Evolutionary conservation across 108 stramenopile species (phyloP).

Genomic region (Cylindrotheca fusiformis): DNA sequence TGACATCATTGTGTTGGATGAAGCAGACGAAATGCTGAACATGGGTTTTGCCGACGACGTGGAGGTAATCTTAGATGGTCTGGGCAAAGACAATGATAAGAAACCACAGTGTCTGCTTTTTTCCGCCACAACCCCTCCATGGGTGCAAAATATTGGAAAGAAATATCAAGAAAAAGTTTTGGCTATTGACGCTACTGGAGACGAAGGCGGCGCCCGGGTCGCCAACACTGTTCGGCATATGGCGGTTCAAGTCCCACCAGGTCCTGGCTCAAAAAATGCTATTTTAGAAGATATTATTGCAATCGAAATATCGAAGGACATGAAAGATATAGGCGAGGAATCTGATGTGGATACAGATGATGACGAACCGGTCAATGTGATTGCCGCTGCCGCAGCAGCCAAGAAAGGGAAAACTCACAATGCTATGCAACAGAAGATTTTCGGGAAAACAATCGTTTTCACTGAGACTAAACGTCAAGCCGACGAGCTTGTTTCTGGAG

Average conservation of each 20-base stretch:
- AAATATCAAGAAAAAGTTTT: constrained; percentile 87
- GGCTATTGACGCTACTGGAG: constrained; percentile 88
- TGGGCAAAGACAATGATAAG: constrained; percentile 56
- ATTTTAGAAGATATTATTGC: constrained; percentile 91
- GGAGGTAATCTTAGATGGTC: constrained; percentile 85
- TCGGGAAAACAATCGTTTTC: constrained; percentile 98
- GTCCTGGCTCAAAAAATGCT: constrained; percentile 69
- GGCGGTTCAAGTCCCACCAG: constrained; percentile 91
- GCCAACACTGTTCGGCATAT: constrained; percentile 94
- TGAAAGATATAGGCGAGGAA: constrained; percentile 51
- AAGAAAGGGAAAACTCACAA: constrained; percentile 54
- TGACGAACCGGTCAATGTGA: constrained; percentile 67
- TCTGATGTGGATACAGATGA: constrained; percentile 34
- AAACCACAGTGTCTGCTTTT: constrained; percentile 95
- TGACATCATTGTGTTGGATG: constrained; percentile 90
- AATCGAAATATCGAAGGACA: constrained; percentile 87
- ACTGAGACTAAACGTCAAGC: constrained; percentile 93
- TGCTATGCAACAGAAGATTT: constrained; percentile 89
- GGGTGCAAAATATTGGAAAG: constrained; percentile 92
- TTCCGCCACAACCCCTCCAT: constrained; percentile 96
- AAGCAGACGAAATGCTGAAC: constrained; percentile 99
- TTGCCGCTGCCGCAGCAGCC: constrained; percentile 85
- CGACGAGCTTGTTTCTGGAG: constrained; percentile 90
- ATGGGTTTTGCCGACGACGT: constrained; percentile 99
- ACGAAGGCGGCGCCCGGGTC: constrained; percentile 76